These are phyloP conservation scores for Dryadomyces sulphureus DNA, from an alignment of 2,329 filamentous ascomycete species.

Conservation along the genomic window DNA sequence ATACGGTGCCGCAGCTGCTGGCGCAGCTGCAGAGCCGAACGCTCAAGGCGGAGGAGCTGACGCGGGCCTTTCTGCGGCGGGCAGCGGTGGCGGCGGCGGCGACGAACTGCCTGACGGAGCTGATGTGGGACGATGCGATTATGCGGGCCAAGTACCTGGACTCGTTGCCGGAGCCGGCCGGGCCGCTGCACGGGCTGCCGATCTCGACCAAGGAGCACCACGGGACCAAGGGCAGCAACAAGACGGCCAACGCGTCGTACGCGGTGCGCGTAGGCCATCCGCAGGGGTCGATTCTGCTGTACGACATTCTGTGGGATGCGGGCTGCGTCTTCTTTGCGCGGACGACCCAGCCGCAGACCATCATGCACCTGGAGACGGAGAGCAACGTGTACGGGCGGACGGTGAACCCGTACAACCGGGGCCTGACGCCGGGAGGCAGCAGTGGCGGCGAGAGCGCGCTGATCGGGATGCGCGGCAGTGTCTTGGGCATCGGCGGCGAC, in stretches of 20 bases:
- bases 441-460: conserved; percentile 53
- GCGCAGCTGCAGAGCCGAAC: too few species aligned
- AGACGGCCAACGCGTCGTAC: conserved; percentile 21
- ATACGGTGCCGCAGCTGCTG: too few species aligned
- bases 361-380: conserved; percentile 34
- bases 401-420: conserved; percentile 43
- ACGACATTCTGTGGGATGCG: neutral
- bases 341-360: neutral
- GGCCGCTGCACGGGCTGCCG: conserved; percentile 27
- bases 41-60: too few species aligned
- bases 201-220: conserved; percentile 31
- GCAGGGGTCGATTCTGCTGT: neutral
- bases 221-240: conserved; percentile 30
- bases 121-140: conserved; percentile 19
- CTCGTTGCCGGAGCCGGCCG: conserved; percentile 13
- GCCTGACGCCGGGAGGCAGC: conserved; percentile 45
- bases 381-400: conserved; percentile 51
- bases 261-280: conserved; percentile 5
- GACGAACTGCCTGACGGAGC: conserved; percentile 23
- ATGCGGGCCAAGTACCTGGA: conserved; percentile 18
- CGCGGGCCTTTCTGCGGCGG: too few species aligned
- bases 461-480: conserved; percentile 39
- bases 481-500: conserved; percentile 47
- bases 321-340: neutral
- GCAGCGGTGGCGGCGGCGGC: too few species aligned